Percentiles rank a stretch among this genome's conserved stretches.
Evolutionary conservation across 1,284 basidiomycete species (phyloP).

Genomic region (Ustilago shanxiensis): DNA sequence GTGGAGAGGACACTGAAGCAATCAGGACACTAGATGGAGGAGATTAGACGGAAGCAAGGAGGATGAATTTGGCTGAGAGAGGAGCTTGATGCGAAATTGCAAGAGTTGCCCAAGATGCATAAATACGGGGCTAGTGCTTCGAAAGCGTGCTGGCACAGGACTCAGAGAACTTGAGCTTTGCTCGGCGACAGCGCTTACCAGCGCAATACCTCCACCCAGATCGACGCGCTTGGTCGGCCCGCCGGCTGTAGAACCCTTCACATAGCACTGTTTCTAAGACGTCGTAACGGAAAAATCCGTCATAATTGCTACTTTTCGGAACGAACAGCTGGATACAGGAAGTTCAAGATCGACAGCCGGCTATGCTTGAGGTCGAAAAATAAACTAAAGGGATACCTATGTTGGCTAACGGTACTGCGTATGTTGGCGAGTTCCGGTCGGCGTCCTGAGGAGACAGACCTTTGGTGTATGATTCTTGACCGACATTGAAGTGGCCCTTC

Average conservation of each 20-base stretch:
- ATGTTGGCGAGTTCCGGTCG: too few species aligned
- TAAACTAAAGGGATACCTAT: too few species aligned
- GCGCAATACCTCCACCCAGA: constrained; percentile 13
- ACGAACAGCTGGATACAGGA: too few species aligned
- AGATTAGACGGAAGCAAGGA: background rate
- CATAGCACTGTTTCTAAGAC: background rate
- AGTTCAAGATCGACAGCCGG: too few species aligned
- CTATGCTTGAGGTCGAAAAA: too few species aligned
- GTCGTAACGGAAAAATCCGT: too few species aligned
- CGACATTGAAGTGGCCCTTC: background rate
- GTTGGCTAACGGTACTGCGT: too few species aligned
- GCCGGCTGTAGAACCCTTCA: background rate
- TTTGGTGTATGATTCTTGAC: background rate
- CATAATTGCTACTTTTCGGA: too few species aligned
- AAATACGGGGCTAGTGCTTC: background rate
- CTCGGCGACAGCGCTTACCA: background rate
- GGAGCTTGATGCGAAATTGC: background rate
- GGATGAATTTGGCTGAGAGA: background rate
- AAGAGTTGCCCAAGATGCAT: background rate
- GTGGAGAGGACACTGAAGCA: background rate
- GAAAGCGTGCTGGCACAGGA: background rate
- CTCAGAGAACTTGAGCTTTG: background rate
- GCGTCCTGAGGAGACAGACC: too few species aligned
- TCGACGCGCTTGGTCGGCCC: constrained; percentile 15
- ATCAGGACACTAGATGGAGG: background rate